Base-by-base conservation (phyloP, 2,329 filamentous ascomycete species). In the Dactylellina cionopaga region DNA sequence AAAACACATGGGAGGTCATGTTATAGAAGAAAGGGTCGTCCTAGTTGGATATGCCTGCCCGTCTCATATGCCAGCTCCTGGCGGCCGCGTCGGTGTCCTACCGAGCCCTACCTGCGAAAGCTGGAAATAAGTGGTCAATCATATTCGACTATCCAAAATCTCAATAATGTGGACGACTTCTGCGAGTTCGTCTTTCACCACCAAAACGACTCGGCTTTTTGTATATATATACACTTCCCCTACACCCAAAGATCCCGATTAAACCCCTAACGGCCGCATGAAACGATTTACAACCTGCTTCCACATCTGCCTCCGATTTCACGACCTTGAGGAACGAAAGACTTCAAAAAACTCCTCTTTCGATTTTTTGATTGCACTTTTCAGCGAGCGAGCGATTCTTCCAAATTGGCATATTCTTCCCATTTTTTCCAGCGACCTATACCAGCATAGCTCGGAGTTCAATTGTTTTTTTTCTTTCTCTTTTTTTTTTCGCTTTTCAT, bases 31-130 rank as follows among this genome's bases (percentile, higher is more conserved):
- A 78, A 89, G 90, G 79, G 90, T 87, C 5, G 90, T 96, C 55
- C 84, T 91, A 17, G 92, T 96, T 22, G 93, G 92, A 55, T 95
- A 95, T 79, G 86, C 89, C 56, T 96, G 92, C 81, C 80, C 82
- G 46, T 80, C 79, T 24, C 90, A 92, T 79, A 64, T 63, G 49
- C 56, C 66, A 41, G 56, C 66, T 22, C 56, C 56, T 17, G 66
- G 56, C 15, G 56, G 66, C 41, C 56, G 66, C 19, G 59, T 71
- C 41, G 66, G 66, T 56, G 66, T 71, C 19, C 49, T 71, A 10
- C 66, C 66, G 11, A 64, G 59, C 39, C 59, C 66, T 15, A 71
- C 66, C 31, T 71, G 51, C 35, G 66, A 64, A 15, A 71, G 66
- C 46, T 63, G 66, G 64, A 69, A 69, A 69, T 69, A 69, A 62